These are phyloP conservation scores for Penicillium rolfsii DNA, from an alignment of 2,329 filamentous ascomycete species.

Conservation along the genomic window DNA sequence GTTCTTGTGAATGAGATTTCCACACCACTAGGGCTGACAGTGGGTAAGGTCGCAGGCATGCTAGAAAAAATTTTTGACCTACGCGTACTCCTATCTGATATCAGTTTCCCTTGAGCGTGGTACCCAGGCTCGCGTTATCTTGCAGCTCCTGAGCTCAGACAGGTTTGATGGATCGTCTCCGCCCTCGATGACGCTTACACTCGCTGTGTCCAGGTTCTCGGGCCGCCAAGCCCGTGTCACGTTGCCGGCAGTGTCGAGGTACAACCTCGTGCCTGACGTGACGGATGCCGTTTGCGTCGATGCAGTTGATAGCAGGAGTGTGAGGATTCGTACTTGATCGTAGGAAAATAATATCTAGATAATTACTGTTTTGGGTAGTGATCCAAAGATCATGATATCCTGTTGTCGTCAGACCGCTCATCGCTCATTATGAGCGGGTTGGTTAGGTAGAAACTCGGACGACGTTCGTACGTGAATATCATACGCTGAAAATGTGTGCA, in stretches of 20 bases:
- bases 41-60: not conserved
- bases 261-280: not conserved
- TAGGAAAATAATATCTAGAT: not conserved
- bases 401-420: too few species aligned
- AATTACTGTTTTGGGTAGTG: not conserved
- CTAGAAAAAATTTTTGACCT: not conserved
- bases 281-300: not conserved
- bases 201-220: conserved; percentile 18
- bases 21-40: not conserved
- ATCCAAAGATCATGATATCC: too few species aligned
- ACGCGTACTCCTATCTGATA: conserved; percentile 10
- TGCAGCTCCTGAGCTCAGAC: not conserved
- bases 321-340: not conserved
- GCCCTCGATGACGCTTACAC: conserved; percentile 27
- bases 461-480: too few species aligned
- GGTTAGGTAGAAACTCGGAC: too few species aligned
- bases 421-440: too few species aligned
- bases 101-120: conserved; percentile 3
- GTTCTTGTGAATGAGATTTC: not conserved
- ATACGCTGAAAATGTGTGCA: too few species aligned
- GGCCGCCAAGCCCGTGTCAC: conserved; percentile 20
- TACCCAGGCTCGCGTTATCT: not conserved
- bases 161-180: conserved; percentile 2
- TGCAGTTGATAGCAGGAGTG: not conserved
- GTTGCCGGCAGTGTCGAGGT: not conserved